phyloP scores from a whole-genome alignment of 208 protist genomes.

The Leishmania tarentolae region DNA sequence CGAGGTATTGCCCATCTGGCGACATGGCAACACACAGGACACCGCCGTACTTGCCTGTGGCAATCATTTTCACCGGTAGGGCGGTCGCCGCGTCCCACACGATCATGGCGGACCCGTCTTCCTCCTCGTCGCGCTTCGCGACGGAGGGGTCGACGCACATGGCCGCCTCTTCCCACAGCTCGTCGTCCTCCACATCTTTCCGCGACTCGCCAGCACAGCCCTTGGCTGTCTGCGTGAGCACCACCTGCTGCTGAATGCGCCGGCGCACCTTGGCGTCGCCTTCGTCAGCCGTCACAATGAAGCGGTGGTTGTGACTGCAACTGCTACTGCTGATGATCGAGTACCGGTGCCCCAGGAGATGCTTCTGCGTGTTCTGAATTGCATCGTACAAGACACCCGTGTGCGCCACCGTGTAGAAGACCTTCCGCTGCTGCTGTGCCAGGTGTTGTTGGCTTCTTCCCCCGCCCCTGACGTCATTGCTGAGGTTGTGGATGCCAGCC shows the following conservation, averaged over 20 bases:
- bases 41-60: constrained; percentile 75
- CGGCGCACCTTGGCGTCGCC: constrained; percentile 54
- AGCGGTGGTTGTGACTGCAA: constrained; percentile 84
- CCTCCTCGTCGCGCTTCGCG: constrained; percentile 67
- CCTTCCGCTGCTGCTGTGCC: constrained; percentile 48
- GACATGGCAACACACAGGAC: constrained; percentile 91
- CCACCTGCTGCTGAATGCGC: constrained; percentile 20
- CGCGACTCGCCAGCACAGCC: constrained; percentile 25
- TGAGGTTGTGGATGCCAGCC: constrained; percentile 89
- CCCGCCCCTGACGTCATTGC: constrained; percentile 12
- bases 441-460: not conserved
- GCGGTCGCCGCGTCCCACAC: constrained; percentile 92
- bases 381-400: constrained; percentile 93
- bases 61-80: constrained; percentile 85
- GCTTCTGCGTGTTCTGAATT: constrained; percentile 80
- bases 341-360: constrained; percentile 92
- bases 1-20: constrained; percentile 87
- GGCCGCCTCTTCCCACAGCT: constrained; percentile 35
- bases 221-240: constrained; percentile 16
- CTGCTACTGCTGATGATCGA: constrained; percentile 73
- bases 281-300: constrained; percentile 92
- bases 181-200: constrained; percentile 25
- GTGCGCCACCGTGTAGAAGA: constrained; percentile 94
- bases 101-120: constrained; percentile 91
- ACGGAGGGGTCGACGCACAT: constrained; percentile 53